Evolutionary conservation across 345 rosid genomes (phyloP).

Genomic region (Psidium guajava): DNA sequence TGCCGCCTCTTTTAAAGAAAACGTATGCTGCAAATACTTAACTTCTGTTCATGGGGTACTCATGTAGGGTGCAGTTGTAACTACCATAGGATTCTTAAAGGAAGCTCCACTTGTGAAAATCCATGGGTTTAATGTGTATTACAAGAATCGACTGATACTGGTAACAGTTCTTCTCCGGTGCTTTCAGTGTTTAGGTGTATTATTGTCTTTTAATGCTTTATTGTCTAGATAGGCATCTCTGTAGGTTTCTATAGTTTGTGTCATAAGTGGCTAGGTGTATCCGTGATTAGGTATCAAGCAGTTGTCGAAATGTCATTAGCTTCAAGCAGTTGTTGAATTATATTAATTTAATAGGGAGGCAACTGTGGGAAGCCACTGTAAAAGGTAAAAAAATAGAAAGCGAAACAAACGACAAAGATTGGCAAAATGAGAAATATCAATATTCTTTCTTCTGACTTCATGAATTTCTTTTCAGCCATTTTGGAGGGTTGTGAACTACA

Average conservation of each 20-base stretch:
- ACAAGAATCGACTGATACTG: conserved; percentile 84
- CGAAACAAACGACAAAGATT: neutral
- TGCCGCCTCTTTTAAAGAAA: neutral
- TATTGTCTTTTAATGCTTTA: neutral
- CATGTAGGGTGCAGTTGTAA: conserved; percentile 56
- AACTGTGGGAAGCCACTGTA: neutral
- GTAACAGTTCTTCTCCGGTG: conserved; percentile 16
- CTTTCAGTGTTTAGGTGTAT: neutral
- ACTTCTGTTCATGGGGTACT: neutral
- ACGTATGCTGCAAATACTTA: neutral
- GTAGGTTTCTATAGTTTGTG: neutral
- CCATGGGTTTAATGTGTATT: conserved; percentile 81
- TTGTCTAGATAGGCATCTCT: neutral
- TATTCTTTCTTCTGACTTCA: neutral
- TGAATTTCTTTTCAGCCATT: conserved; percentile 51
- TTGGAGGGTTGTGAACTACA: conserved; percentile 55
- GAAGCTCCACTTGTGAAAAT: conserved; percentile 69
- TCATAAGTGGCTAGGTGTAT: neutral
- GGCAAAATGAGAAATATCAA: neutral
- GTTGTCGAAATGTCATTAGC: neutral
- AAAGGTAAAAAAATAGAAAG: neutral
- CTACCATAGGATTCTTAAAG: conserved; percentile 85
- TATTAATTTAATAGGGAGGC: neutral
- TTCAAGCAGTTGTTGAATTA: neutral
- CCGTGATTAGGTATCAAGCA: neutral